These are phyloP conservation scores for Fomitopsis pinicola DNA, from an alignment of 1,284 basidiomycete genomes.

Conservation along the genomic window DNA sequence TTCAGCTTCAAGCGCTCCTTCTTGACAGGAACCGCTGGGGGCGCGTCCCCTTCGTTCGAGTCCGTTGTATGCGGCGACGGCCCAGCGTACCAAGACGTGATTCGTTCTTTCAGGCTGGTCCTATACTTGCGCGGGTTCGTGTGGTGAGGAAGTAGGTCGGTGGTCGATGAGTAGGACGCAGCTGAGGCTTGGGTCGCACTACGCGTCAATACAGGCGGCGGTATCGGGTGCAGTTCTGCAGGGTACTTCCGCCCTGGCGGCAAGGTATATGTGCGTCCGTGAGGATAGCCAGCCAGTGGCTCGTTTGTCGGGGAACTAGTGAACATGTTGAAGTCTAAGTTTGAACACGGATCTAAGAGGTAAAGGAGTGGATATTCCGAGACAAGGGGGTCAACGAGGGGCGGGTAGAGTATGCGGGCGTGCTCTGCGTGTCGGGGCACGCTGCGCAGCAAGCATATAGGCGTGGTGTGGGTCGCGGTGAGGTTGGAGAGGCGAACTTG, in stretches of 20 bases:
- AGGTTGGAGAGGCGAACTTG: constrained; percentile 7
- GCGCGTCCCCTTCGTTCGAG: constrained; percentile 10
- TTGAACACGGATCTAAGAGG: background rate
- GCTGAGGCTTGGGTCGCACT: constrained; percentile 18
- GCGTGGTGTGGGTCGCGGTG: background rate
- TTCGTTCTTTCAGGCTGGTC: constrained; percentile 9
- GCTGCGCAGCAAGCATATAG: background rate
- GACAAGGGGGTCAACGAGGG: background rate
- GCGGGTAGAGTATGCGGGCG: background rate
- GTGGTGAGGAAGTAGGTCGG: constrained; percentile 18
- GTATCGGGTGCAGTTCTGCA: constrained; percentile 12
- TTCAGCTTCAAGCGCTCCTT: constrained; percentile 11
- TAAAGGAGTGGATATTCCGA: constrained; percentile 1
- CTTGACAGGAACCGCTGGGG: constrained; percentile 3
- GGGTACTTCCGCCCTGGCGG: constrained; percentile 14
- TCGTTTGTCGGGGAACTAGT: constrained; percentile 16
- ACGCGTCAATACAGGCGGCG: constrained; percentile 17
- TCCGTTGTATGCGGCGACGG: constrained; percentile 11
- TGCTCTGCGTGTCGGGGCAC: background rate
- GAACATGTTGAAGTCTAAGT: constrained; percentile 14
- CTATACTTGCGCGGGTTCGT: constrained; percentile 2
- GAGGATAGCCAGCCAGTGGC: constrained; percentile 13
- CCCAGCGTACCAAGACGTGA: constrained; percentile 17
- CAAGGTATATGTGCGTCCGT: constrained; percentile 11
- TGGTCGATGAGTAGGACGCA: constrained; percentile 21